Base-by-base conservation (phyloP, 1,284 basidiomycete genomes). In the Leccinum solheimii region DNA sequence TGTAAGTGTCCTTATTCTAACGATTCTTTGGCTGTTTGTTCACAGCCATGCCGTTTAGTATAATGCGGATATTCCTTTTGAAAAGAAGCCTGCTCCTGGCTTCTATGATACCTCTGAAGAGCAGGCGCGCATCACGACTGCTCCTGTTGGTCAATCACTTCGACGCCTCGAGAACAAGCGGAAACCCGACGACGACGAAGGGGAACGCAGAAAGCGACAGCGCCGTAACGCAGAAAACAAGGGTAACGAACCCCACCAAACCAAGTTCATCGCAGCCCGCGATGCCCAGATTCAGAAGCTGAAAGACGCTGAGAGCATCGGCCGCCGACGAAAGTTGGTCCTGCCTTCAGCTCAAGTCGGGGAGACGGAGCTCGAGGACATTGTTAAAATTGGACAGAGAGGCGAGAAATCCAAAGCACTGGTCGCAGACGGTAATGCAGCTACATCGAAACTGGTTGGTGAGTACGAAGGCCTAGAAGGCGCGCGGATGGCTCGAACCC, bases 31-130 rank as follows among this genome's bases (percentile, higher is more conserved):
- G 7, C 55, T 56, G 23, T 26, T 53, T 30, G 21, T 62, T 63
- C 40, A 71, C 45, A 13, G 5, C 30, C 4, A 16, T 55, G 6
- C 49, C 40, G 52, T 57, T n/a, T 66, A 95, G 88, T 99, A 99
- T 80, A 99, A 98, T 72, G 89, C 94, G 62, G 97, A 99, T 73
- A 98, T 99, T 69, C 97, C 97, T 0, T 99, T 98, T 72, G 97
- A 99, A 78, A 98, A 99, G 82, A 94, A 94, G 74, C 86, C 97
- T 0, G 92, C 93, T 0, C 81, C 95, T 5, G 97, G 97, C 1
- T 99, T 99, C 79, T 99, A 98, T 77, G 97, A 99, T 73, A 97
- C 95, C 1, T 86, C 90, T 2, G 97, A 97, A 69, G 97, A 99
- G 75, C 90, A 95, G 67, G 90, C 94, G n/a, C 92, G 94, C 59